Evolutionary conservation across 2,329 filamentous ascomycete species (phyloP), one percentile per base, ranked within the genome.

Genomic region (Thielaviopsis ethacetica): DNA sequence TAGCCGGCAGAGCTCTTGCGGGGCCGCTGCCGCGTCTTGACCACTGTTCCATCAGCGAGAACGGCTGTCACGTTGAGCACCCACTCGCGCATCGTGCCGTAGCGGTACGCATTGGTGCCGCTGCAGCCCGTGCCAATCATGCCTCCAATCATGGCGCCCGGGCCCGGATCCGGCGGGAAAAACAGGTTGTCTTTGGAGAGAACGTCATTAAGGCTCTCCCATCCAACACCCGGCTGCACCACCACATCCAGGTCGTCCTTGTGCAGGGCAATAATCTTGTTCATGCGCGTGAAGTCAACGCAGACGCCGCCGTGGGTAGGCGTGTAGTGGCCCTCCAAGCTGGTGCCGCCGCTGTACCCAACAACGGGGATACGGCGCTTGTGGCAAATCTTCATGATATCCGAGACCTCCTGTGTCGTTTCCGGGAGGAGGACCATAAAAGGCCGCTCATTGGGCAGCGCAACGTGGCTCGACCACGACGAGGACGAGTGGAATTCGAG

Each of bases 11-110:
- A 90, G 66, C 86, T 91, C 76, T 95, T 96, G 64, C 90, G 81
- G 12, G 90, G 89, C 54, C 90, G 80, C 71, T 94, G 89, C 63
- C 87, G 79, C 12, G 91, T 96, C 75, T 91, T 91, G 72, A 96
- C 85, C 56, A 95, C 72, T 1, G 90, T 95, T 55, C 90, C 90
- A 70, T 95, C 91, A 19, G 90, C 90, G 65, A 95, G 77, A 12
- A 95, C 90, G 3, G 95, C 88, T 0, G 90, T 95, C 64, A 95
- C 72, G 58, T 81, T 86, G 22, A 95, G 73, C 13, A 95, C 91
- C 90, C 90, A 95, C 68, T 95, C 90, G 63, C 88, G 84, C 89
- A 95, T 95, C 1, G 90, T 95, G 62, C 90, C 91, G 69, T 95
- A 95, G 60, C 90, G 80, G 73, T 94, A 95, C 17, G 90, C 85